A percentile compares a stretch with the other conserved stretches of the same genome.
Conservation (phyloP, 495 filamentous ascomycete species). For the Annulohypoxylon nitens region DNA sequence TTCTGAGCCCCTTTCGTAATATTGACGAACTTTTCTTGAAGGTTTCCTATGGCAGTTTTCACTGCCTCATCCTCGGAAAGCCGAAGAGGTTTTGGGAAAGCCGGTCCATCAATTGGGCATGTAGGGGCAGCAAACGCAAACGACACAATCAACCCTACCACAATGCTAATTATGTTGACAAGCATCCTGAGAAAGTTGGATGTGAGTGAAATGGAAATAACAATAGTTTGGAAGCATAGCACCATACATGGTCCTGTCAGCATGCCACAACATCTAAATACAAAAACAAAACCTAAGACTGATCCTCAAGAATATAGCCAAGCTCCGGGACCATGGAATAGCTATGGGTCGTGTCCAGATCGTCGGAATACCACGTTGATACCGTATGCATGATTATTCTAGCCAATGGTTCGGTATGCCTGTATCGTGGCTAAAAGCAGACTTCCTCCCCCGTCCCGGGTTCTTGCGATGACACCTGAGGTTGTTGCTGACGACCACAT, state of each 20-base stretch:
- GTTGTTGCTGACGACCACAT: constrained; percentile 25
- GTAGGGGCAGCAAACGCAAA: constrained; percentile 45
- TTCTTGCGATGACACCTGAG: constrained; percentile 28
- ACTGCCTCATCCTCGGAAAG: constrained; percentile 52
- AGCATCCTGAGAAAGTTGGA: constrained; percentile 26
- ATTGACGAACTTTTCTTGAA: constrained; percentile 52
- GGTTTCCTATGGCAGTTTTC: constrained; percentile 51
- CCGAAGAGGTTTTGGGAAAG: constrained; percentile 59
- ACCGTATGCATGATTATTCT: constrained; percentile 12
- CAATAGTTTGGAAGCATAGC: background rate
- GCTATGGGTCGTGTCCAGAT: constrained; percentile 19
- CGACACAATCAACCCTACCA: constrained; percentile 26
- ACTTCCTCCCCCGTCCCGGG: constrained; percentile 8
- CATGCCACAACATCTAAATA: constrained; percentile 5
- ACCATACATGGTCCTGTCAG: constrained; percentile 13
- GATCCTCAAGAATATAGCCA: background rate
- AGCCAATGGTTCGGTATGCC: constrained; percentile 17
- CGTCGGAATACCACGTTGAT: constrained; percentile 27
- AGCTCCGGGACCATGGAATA: constrained; percentile 15
- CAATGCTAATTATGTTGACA: constrained; percentile 6
- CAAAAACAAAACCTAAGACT: constrained; percentile 14
- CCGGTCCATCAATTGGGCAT: constrained; percentile 66
- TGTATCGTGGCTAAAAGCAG: constrained; percentile 43
- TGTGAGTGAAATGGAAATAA: background rate
- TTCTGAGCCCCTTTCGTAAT: constrained; percentile 49